These are phyloP conservation scores for Westerdykella aurantiaca DNA, from an alignment of 2,329 filamentous ascomycete species.

Conservation along the genomic window DNA sequence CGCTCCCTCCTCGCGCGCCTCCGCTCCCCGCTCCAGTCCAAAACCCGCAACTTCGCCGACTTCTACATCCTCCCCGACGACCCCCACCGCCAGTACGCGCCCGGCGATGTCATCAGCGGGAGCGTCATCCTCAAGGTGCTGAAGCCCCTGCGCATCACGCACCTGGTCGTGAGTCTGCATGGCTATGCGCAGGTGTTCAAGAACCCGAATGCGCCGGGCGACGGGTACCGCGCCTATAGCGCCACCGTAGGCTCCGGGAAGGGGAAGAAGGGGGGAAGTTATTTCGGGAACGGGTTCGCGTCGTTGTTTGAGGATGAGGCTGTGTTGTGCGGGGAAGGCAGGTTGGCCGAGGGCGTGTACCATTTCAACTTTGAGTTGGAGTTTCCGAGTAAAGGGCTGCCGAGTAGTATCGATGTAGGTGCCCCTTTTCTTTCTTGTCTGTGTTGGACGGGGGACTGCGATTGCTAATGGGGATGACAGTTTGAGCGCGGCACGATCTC, in stretches of 20 bases:
- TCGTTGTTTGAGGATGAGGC: slow-evolving; percentile 78
- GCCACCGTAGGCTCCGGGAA: slow-evolving; percentile 50
- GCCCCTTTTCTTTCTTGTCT: not conserved
- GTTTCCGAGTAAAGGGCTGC: slow-evolving; percentile 63
- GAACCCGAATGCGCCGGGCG: slow-evolving; percentile 57
- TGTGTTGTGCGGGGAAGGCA: slow-evolving; percentile 71
- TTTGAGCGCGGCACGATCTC: slow-evolving; percentile 92
- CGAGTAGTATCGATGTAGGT: slow-evolving; percentile 91
- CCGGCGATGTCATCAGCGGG: slow-evolving; percentile 69
- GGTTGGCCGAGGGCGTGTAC: slow-evolving; percentile 66
- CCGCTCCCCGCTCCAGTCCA: slow-evolving; percentile 50
- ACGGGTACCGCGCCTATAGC: slow-evolving; percentile 45
- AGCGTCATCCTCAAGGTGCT: slow-evolving; percentile 66
- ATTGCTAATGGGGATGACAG: slow-evolving; percentile 44
- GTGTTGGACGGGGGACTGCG: not conserved
- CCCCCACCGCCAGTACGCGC: slow-evolving; percentile 69
- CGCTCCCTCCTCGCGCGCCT: slow-evolving; percentile 49
- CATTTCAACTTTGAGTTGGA: slow-evolving; percentile 73
- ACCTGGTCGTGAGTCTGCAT: slow-evolving; percentile 71
- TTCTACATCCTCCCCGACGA: slow-evolving; percentile 74
- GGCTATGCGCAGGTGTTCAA: slow-evolving; percentile 77
- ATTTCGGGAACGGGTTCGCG: slow-evolving; percentile 72
- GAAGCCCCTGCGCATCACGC: slow-evolving; percentile 71
- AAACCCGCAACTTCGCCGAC: slow-evolving; percentile 63
- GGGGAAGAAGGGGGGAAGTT: slow-evolving; percentile 49